Evolutionary conservation across 768 basidiomycete genomes (phyloP).

Genomic region (Lactifluus pinguis): DNA sequence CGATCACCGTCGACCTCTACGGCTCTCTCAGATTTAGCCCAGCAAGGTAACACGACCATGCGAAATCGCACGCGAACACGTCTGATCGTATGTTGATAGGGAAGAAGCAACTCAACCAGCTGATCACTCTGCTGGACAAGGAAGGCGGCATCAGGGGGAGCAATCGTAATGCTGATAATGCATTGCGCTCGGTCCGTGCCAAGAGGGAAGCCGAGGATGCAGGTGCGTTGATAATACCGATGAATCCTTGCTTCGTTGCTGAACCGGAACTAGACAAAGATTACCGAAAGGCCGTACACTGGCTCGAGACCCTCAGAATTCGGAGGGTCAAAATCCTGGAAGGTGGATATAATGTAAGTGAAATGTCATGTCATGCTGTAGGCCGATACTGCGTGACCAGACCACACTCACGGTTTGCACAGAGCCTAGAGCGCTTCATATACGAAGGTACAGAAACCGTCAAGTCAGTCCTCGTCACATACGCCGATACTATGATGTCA

Average conservation of each 20-base stretch:
- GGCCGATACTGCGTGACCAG: neutral
- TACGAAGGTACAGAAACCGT: conserved; percentile 59
- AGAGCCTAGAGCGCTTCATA: conserved; percentile 79
- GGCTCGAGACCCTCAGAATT: conserved; percentile 84
- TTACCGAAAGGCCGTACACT: conserved; percentile 82
- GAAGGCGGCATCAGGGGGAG: conserved; percentile 45
- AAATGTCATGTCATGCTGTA: neutral
- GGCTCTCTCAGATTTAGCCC: conserved; percentile 79
- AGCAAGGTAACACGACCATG: conserved; percentile 46
- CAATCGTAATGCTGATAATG: conserved; percentile 49
- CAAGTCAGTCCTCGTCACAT: conserved; percentile 57
- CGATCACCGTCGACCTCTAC: conserved; percentile 78
- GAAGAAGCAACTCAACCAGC: conserved; percentile 78
- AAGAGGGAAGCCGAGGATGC: conserved; percentile 91
- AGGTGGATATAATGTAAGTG: conserved; percentile 64
- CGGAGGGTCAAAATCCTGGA: conserved; percentile 75
- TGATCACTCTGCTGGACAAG: conserved; percentile 81
- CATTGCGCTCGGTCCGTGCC: conserved; percentile 67
- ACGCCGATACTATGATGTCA: conserved; percentile 74
- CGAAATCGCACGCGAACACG: neutral
- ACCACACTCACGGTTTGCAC: neutral
- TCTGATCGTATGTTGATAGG: conserved; percentile 32
- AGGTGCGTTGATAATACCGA: conserved; percentile 35
- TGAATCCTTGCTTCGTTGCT: neutral
- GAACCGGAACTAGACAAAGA: conserved; percentile 56